Evolutionary conservation across 1,139 yeast species (phyloP), one percentile per base, ranked within the genome.

Genomic region (Lodderomyces jiufengensis): DNA sequence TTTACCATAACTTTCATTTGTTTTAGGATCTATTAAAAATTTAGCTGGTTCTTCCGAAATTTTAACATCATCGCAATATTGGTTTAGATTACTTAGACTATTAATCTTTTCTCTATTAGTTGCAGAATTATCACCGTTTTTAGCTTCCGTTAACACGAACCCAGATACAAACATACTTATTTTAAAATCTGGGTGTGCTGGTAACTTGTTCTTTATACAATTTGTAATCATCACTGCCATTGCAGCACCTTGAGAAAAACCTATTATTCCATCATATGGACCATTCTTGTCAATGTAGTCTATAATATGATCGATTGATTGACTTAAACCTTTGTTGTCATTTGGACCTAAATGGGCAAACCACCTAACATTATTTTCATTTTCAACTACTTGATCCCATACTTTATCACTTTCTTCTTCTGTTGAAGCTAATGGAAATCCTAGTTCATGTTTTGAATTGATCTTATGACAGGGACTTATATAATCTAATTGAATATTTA

Each of bases 221-320:
- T 74, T 75, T 27, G 79, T 60, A 8, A 78, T 49, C 18, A 78
- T 64, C 3, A 80, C 78, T 1, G 94, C 77, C 54, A 92, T 63
- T 3, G 95, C 95, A 1, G 96, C 94, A 44, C 98, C 98, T 57
- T 92, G 97, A 13, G 94, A 82, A 55, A 90, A 92, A 3, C 97
- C 97, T 38, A 92, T 63, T 21, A 90, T 69, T 3, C 97, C 97
- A 38, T 80, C 82, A 52, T 82, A 88, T 0, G 97, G 97, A 0
- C 97, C 97, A 44, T 87, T 70, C 42, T 68, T 62, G 32, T 69
- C 65, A 45, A 86, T 78, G 39, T 80, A 70, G 1, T 66, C 58
- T 20, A 69, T 62, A 16, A 90, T 70, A n/a, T 72, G 67, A 4
- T 52, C 36, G 11, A 64, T 41, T 0, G 68, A 47, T 11, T 54